phyloP scores from a whole-genome alignment of 1,284 basidiomycete genomes.

The Apiotrichum sp. region DNA sequence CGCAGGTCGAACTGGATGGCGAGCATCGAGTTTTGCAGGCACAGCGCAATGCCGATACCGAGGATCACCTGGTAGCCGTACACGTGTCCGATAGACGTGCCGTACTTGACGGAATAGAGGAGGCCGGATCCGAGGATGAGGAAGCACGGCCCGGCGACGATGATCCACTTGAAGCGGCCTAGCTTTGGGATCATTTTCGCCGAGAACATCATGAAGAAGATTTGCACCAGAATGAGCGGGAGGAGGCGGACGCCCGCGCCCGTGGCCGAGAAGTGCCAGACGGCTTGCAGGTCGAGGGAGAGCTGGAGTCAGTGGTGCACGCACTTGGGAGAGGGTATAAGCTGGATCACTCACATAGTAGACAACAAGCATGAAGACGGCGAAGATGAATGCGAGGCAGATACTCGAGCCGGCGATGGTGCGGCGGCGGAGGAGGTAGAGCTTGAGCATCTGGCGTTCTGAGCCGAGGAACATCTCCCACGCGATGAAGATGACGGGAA shows the following conservation, averaged over 20 bases:
- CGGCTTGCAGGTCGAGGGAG: slow-evolving; percentile 38
- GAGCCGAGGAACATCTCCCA: slow-evolving; percentile 43
- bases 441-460: slow-evolving; percentile 45
- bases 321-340: not conserved
- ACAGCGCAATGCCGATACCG: slow-evolving; percentile 41
- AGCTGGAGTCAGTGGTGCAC: slow-evolving; percentile 11
- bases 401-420: slow-evolving; percentile 25
- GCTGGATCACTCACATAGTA: slow-evolving; percentile 39
- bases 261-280: slow-evolving; percentile 42
- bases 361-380: slow-evolving; percentile 40
- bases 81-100: slow-evolving; percentile 25
- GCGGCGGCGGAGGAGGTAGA: slow-evolving; percentile 40
- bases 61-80: slow-evolving; percentile 42
- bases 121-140: slow-evolving; percentile 35
- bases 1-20: slow-evolving; percentile 42
- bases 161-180: slow-evolving; percentile 41
- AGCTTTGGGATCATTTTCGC: slow-evolving; percentile 37
- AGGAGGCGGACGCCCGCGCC: slow-evolving; percentile 41
- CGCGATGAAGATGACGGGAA: slow-evolving; percentile 33
- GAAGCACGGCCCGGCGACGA: slow-evolving; percentile 37
- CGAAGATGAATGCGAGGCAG: slow-evolving; percentile 25
- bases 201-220: slow-evolving; percentile 37
- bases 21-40: slow-evolving; percentile 40
- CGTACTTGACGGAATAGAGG: slow-evolving; percentile 35
- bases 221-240: slow-evolving; percentile 42